phyloP scores from a whole-genome alignment of 83 land plant genomes.

The Diphasiastrum complanatum region DNA sequence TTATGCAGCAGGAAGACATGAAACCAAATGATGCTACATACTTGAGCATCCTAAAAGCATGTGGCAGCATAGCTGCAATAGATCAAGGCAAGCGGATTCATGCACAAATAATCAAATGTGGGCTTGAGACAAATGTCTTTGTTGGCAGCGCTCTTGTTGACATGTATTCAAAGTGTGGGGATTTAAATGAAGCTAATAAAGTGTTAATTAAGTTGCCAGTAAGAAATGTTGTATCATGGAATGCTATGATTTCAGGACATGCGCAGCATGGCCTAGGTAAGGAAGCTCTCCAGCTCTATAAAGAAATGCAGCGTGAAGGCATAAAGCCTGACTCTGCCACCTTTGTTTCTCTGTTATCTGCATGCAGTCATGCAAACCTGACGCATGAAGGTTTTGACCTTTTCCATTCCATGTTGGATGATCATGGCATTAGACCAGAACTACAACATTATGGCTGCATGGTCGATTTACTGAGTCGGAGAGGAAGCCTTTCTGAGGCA shows the following conservation, averaged over 20 bases:
- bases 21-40: slow-evolving; percentile 23
- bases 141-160: slow-evolving; percentile 37
- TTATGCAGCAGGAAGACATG: slow-evolving; percentile 24
- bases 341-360: slow-evolving; percentile 28
- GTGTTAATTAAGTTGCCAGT: slow-evolving; percentile 11
- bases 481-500: slow-evolving; percentile 38
- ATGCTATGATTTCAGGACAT: slow-evolving; percentile 36
- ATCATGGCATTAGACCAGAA: slow-evolving; percentile 23
- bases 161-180: slow-evolving; percentile 27
- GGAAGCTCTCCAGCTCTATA: slow-evolving; percentile 22
- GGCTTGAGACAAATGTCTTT: slow-evolving; percentile 26
- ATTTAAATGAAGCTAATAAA: neutral
- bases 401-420: slow-evolving; percentile 27
- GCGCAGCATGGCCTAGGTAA: slow-evolving; percentile 12
- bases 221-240: slow-evolving; percentile 17
- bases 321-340: slow-evolving; percentile 31
- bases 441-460: slow-evolving; percentile 19
- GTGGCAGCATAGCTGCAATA: slow-evolving; percentile 35
- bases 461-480: slow-evolving; percentile 17
- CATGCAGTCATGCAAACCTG: slow-evolving; percentile 18
- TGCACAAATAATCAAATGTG: slow-evolving; percentile 24
- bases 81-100: slow-evolving; percentile 30
- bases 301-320: slow-evolving; percentile 25
- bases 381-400: slow-evolving; percentile 31
- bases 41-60: slow-evolving; percentile 35